Conservation (phyloP, 129 eudicot species). For the Centella asiatica region DNA sequence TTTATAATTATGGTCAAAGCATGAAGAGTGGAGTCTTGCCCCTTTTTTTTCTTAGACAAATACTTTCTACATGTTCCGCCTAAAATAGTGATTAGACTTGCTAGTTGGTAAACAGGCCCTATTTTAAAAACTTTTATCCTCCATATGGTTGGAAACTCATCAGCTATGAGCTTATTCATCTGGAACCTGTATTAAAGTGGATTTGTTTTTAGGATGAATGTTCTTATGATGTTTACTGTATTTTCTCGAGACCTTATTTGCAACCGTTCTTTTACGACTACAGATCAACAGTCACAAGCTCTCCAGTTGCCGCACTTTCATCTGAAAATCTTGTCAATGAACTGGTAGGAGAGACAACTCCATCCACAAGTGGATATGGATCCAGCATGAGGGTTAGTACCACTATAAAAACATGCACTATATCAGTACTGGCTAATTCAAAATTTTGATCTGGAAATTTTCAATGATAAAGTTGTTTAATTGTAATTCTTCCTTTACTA, state of each 20-base stretch:
- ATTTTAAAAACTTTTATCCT: neutral
- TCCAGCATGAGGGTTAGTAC: constrained; percentile 59
- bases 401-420: neutral
- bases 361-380: constrained; percentile 59
- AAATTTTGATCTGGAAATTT: too few species aligned
- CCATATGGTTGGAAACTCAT: neutral
- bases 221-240: neutral
- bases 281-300: constrained; percentile 43
- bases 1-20: too few species aligned
- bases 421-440: too few species aligned
- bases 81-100: neutral
- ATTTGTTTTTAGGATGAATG: neutral
- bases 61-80: too few species aligned
- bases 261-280: constrained; percentile 3
- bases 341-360: constrained; percentile 42
- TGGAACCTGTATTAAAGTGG: neutral
- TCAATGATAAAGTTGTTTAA: too few species aligned
- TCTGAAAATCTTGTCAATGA: constrained; percentile 43
- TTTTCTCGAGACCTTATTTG: neutral
- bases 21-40: too few species aligned
- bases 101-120: neutral
- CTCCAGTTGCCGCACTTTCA: constrained; percentile 39
- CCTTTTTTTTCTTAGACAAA: too few species aligned
- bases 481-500: too few species aligned
- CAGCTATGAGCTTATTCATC: neutral